Evolutionary conservation across 1,284 basidiomycete species (phyloP).

Genomic region (Melanopsichium pennsylvanicum): DNA sequence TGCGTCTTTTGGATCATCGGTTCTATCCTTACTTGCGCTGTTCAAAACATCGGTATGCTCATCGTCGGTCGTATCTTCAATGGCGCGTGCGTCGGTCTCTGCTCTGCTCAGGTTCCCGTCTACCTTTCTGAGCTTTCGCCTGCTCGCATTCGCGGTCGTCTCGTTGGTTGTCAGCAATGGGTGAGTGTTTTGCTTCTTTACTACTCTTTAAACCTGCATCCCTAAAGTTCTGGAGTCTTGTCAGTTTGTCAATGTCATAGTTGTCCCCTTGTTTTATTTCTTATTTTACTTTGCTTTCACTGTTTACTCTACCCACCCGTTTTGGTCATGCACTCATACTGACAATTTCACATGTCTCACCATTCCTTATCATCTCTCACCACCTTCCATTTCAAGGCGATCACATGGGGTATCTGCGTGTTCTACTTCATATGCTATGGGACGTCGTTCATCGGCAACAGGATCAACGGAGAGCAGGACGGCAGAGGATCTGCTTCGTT

Average conservation of each 20-base stretch:
- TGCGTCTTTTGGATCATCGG: conserved; percentile 39
- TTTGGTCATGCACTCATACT: too few species aligned
- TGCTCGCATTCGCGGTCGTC: conserved; percentile 30
- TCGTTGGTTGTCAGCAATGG: conserved; percentile 30
- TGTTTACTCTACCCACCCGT: too few species aligned
- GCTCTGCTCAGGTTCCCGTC: conserved; percentile 41
- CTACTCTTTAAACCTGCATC: neutral
- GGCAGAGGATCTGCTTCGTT: conserved; percentile 20
- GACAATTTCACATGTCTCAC: too few species aligned
- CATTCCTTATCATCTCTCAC: neutral
- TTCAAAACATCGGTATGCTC: conserved; percentile 42
- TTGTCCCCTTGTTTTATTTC: too few species aligned
- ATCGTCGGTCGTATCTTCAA: conserved; percentile 43
- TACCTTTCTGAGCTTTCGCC: conserved; percentile 42
- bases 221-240: too few species aligned
- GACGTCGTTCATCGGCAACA: conserved; percentile 3
- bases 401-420: conserved; percentile 23
- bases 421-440: conserved; percentile 15
- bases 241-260: too few species aligned
- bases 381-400: neutral
- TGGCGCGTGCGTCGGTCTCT: conserved; percentile 41
- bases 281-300: too few species aligned
- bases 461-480: conserved; percentile 15
- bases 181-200: conserved; percentile 1
- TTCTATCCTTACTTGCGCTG: conserved; percentile 39